These are phyloP conservation scores for Phytophthora uliginosa DNA, from an alignment of 352 stramenopile genomes.

Conservation along the genomic window DNA sequence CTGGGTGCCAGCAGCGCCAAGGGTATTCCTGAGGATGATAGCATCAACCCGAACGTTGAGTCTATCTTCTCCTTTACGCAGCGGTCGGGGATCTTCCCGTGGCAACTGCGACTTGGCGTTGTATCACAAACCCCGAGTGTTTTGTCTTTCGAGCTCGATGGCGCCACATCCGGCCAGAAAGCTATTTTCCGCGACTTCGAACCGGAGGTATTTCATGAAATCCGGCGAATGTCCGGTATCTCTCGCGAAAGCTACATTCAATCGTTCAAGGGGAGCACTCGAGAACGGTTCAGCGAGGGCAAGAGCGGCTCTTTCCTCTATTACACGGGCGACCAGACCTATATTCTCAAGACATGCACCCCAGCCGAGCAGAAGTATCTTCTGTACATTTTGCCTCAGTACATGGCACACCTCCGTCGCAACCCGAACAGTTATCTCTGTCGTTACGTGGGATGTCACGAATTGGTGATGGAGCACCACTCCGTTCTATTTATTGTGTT, in stretches of 20 bases:
- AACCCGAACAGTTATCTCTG: slow-evolving; percentile 91
- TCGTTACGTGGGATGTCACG: slow-evolving; percentile 91
- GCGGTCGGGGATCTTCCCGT: slow-evolving; percentile 72
- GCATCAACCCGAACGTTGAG: slow-evolving; percentile 45
- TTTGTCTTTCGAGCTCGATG: slow-evolving; percentile 79
- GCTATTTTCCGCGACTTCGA: slow-evolving; percentile 90
- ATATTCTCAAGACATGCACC: slow-evolving; percentile 93
- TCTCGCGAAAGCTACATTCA: slow-evolving; percentile 78
- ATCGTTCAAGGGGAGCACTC: slow-evolving; percentile 83
- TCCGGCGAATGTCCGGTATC: slow-evolving; percentile 85
- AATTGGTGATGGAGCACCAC: slow-evolving; percentile 89
- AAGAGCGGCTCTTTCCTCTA: slow-evolving; percentile 93
- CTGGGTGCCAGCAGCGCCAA: slow-evolving; percentile 52
- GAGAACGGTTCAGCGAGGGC: slow-evolving; percentile 90
- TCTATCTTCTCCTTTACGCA: slow-evolving; percentile 80
- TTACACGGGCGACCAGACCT: slow-evolving; percentile 90
- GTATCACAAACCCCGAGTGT: slow-evolving; percentile 61
- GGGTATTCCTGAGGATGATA: slow-evolving; percentile 44
- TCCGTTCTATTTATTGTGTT: slow-evolving; percentile 91
- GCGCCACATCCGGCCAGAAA: slow-evolving; percentile 64
- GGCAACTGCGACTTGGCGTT: slow-evolving; percentile 60
- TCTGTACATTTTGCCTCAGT: slow-evolving; percentile 90
- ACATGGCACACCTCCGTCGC: slow-evolving; percentile 81
- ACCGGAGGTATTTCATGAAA: slow-evolving; percentile 83
- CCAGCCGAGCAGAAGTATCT: slow-evolving; percentile 86